Base-by-base conservation (phyloP, 495 filamentous ascomycete genomes). In the Xylaria scruposa region DNA sequence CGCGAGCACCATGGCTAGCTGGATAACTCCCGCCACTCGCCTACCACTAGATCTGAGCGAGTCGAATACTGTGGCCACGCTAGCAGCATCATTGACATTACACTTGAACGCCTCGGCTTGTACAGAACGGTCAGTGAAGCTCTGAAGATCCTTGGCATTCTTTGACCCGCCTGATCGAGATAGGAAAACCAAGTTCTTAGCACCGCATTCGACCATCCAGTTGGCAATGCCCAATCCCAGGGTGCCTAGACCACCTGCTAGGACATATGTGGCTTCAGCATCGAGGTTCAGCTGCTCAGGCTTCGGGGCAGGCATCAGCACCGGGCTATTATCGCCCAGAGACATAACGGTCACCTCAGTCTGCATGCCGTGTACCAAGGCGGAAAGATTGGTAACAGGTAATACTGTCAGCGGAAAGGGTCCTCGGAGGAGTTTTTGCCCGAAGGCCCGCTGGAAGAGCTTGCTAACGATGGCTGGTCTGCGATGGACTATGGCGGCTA, bases 161-260 rank as follows among this genome's bases (percentile, higher is more conserved):
- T 15, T 31, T 10, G 47, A 62, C 5, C 33, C 31, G 17, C 84
- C 86, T 15, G 81, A 83, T 33, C 88, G 80, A 15, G 84, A 86
- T 19, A 89, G 68, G 46, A 89, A 81, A 0, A 86, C 77, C 7
- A 91, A 62, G 70, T 87, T 73, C n/a, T 73, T 76, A 1, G 88
- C 89, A 19, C 87, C 87, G 29, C 80, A 76, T 2, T 78, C 67
- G 31, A 83, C 80, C 76, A 91, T 78, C 82, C 80, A 85, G 1
- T 70, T 77, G 13, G 84, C 79, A 29, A 90, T 76, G 26, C 81
- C 77, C 10, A 82, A 79, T 17, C 88, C 88, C 8, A 91, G 79
- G 0, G 86, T 87, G 8, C 88, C 85, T 3, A 89, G 81, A 31
- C 88, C 85, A 4, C 88, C 86, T 40, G 83, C 78, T 2, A 90